Base-by-base conservation (phyloP, 208 protist species). In the Wallacemonas sp. region DNA sequence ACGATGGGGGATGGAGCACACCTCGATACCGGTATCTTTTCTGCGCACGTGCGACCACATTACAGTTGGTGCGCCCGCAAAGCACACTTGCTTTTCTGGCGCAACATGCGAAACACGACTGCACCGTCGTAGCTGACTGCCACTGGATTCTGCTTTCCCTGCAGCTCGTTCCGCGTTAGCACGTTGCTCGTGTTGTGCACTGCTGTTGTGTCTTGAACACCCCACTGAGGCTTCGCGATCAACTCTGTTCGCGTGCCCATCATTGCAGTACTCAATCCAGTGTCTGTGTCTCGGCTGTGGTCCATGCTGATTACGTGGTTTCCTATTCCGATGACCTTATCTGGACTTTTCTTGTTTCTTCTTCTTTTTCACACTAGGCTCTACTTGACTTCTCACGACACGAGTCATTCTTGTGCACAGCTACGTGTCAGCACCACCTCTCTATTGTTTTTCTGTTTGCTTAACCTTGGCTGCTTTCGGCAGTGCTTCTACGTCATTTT, bases 1-100 rank as follows among this genome's bases (percentile, higher is more conserved):
- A 11, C 9, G 4, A 30, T 55, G 47, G 23, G 29, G 2, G 52
- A 39, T 41, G 52, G 52, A 0, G 32, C 1, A 16, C 32, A 58
- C 52, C 17, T 39, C 1, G 52, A 39, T 12, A 58, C 52, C 29
- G 6, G 21, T 9, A 55, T 55, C 47, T 30, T 29, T 32, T 24
- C 6, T 6, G 5, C 8, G 11, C 14, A 21, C 16, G 26, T 32
- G 2, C 26, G 5, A 2, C 23, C 23, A 2, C 2, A 30, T 9
- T 32, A 55, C 26, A 24, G 19, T 12, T 55, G 47, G 47, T 55
- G 47, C 30, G 47, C 47, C 4, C 52, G 52, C 5, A 14, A 58
- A 9, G 32, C 26, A 26, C 9, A 43, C 17, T 3, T 2, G 26
- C 52, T 58, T 34, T 58, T 58, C 19, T 49, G 44, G 44, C 9